phyloP scores from a whole-genome alignment of 192 early-diverging fungal species.

The Backusella sp. region DNA sequence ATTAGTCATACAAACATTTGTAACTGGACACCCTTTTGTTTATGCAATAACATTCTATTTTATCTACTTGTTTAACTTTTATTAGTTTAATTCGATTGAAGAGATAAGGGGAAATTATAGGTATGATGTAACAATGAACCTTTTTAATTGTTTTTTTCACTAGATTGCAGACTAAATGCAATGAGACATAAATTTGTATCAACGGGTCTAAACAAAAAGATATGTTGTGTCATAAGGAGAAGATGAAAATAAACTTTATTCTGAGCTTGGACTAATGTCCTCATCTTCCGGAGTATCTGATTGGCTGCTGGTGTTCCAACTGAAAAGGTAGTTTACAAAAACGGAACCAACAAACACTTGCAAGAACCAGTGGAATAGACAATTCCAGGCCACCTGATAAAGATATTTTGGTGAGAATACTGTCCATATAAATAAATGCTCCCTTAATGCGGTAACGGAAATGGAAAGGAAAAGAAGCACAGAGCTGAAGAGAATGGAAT shows the following conservation, averaged over 20 bases:
- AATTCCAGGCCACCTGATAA: slow-evolving; percentile 72
- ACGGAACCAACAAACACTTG: slow-evolving; percentile 34
- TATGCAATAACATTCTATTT: not conserved
- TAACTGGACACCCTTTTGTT: not conserved
- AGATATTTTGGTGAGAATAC: slow-evolving; percentile 82
- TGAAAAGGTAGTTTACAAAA: not conserved
- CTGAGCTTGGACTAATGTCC: not conserved
- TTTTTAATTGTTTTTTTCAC: not conserved
- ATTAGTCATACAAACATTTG: not conserved
- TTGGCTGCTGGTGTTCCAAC: not conserved
- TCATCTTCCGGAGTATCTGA: not conserved
- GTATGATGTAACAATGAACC: not conserved
- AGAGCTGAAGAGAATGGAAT: slow-evolving; percentile 32
- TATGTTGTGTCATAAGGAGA: not conserved
- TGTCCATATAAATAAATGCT: slow-evolving; percentile 81
- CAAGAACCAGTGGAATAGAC: slow-evolving; percentile 37
- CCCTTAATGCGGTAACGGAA: slow-evolving; percentile 59
- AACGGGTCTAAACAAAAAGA: no score
- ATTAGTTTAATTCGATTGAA: not conserved
- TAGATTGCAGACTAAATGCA: not conserved
- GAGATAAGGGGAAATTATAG: not conserved
- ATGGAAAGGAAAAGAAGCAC: slow-evolving; percentile 56
- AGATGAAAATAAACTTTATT: slow-evolving; percentile 1
- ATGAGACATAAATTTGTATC: no score
- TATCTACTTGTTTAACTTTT: not conserved